Base-by-base conservation (phyloP, 192 early-diverging fungal genomes). In the Umbelopsis sp. region DNA sequence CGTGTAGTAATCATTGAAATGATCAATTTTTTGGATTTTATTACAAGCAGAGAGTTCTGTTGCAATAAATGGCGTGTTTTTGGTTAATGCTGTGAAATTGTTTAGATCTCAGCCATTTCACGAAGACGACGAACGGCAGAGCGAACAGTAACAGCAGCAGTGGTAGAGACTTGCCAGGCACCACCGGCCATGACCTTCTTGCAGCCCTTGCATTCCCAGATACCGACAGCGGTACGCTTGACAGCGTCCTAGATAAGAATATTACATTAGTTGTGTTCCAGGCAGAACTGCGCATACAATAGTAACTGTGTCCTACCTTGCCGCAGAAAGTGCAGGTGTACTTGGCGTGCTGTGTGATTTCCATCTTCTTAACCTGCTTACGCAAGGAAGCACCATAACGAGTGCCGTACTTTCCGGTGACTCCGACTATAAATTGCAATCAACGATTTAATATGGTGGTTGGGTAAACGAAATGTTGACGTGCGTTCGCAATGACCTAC, bases 311-410 rank as follows among this genome's bases (percentile, higher is more conserved):
- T 45, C 71, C 74, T 82, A 92, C 91, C 84, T 96, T 96, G 75
- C 97, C 97, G 88, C 97, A 99, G 96, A 99, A 99, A 78, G 95
- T 92, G 89, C 97, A 99, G 76, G 94, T 97, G 94, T 99, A 99
- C 88, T 95, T 95, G 83, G 91, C 87, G 89, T 99, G 97, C 88
- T 99, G 97, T 82, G 96, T 94, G 84, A 98, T 95, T 92, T 99
- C 97, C 90, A 98, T 97, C 91, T 96, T 96, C 91, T 96, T 96
- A 66, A 87, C 84, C 80, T 88, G 87, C 90, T 99, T 99, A 89
- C 97, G 90, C 78, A 99, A 91, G 69, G 97, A 98, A 76, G 97
- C 95, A 95, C 97, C 97, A 89, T 99, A 99, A 88, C 97, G 96
- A 81, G 94, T 94, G 90, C 97, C 97, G 93, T 99, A 99, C 87